Conservation (phyloP, 2,329 filamentous ascomycete species). For the Gaeumannomyces sp. region DNA sequence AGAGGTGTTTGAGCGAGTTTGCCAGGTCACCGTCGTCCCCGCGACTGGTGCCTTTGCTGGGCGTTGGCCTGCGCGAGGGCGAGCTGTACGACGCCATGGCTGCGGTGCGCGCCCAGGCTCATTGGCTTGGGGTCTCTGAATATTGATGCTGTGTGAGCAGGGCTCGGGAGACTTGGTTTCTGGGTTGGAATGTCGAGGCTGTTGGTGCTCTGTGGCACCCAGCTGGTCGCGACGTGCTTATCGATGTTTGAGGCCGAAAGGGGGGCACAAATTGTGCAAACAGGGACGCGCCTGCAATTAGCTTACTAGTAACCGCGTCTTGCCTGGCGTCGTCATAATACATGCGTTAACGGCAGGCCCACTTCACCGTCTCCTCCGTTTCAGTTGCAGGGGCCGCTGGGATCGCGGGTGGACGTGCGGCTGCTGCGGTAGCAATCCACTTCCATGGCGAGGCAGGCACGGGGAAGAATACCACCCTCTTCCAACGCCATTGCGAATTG, state of each 20-base stretch:
- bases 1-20: constrained; percentile 19
- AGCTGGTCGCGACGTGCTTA: not conserved
- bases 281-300: not conserved
- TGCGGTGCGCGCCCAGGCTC: not conserved
- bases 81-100: constrained; percentile 9
- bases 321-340: constrained; percentile 1
- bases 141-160: not conserved
- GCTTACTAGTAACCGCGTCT: not conserved
- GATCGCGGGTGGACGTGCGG: not conserved
- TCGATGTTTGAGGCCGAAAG: not conserved
- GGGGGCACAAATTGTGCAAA: not conserved
- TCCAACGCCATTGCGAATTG: not conserved
- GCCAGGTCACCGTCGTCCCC: constrained; percentile 13
- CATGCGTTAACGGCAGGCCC: not conserved
- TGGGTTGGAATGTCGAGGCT: not conserved
- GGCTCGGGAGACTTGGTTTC: not conserved
- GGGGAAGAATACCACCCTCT: not conserved
- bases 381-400: not conserved
- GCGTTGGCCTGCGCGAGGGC: constrained; percentile 9
- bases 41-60: not conserved
- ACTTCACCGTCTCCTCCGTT: not conserved
- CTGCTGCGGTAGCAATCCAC: not conserved
- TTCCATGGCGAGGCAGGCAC: not conserved
- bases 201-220: not conserved
- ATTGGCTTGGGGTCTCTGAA: not conserved